phyloP scores from a whole-genome alignment of 371 early-diverging fungal species.

The Furculomyces boomerangus region DNA sequence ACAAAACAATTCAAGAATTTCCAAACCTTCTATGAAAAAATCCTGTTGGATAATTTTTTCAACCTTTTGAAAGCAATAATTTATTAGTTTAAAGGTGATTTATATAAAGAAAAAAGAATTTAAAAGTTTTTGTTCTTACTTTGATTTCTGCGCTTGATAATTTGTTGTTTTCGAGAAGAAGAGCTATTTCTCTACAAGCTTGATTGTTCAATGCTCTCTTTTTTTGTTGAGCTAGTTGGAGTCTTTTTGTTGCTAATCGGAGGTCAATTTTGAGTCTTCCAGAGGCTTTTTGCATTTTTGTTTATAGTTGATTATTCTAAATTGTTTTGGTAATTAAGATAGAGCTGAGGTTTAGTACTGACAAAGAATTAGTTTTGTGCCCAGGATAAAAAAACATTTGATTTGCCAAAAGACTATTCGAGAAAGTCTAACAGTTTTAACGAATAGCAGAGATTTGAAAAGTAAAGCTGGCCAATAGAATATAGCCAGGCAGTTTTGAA shows the following conservation, averaged over 20 bases:
- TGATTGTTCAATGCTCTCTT: slow-evolving; percentile 54
- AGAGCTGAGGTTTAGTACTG: no score
- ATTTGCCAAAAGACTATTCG: no score
- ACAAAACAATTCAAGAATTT: slow-evolving; percentile 76
- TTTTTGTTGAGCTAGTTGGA: slow-evolving; percentile 76
- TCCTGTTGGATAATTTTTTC: slow-evolving; percentile 90
- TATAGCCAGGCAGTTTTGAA: no score
- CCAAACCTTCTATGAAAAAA: slow-evolving; percentile 71
- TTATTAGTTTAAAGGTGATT: not conserved
- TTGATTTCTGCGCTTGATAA: slow-evolving; percentile 72
- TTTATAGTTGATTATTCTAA: no score
- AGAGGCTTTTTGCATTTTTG: not conserved
- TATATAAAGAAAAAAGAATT: not conserved
- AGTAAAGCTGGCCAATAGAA: no score
- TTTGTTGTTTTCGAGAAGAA: slow-evolving; percentile 61
- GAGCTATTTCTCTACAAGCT: slow-evolving; percentile 65
- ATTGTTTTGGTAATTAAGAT: no score
- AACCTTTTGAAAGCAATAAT: not conserved
- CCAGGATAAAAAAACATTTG: no score
- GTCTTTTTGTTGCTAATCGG: slow-evolving; percentile 62
- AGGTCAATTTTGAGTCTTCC: slow-evolving; percentile 16
- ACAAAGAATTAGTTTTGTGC: no score
- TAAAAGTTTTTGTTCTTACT: slow-evolving; percentile 29
- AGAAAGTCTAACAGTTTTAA: no score
- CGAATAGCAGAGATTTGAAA: no score